Conservation (phyloP, 345 rosid genomes). For the Gossypium ekmanianum region DNA sequence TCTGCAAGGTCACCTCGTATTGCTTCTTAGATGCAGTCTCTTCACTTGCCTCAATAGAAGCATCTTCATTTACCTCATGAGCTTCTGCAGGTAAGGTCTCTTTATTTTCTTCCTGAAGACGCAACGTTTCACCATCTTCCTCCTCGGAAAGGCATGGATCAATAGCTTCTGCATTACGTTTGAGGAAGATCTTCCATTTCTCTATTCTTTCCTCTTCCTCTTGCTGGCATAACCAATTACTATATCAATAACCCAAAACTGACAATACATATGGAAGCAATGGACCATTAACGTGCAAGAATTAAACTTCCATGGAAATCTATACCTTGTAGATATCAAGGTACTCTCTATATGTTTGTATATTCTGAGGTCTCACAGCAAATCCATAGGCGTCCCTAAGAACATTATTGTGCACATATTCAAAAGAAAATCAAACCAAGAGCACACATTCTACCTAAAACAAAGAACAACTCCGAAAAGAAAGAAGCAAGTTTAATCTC, state of each 20-base stretch:
- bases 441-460: background rate
- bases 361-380: constrained; percentile 93
- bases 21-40: constrained; percentile 30
- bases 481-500: constrained; percentile 1
- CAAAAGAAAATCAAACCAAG: background rate
- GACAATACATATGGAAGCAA: constrained; percentile 1
- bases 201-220: constrained; percentile 82
- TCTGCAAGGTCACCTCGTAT: constrained; percentile 30
- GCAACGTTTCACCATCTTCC: background rate
- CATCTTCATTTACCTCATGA: constrained; percentile 19
- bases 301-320: constrained; percentile 6
- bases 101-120: constrained; percentile 29
- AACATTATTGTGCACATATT: background rate
- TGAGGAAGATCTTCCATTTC: constrained; percentile 75
- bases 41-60: constrained; percentile 1
- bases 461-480: background rate
- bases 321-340: constrained; percentile 61
- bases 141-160: constrained; percentile 14
- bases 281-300: background rate
- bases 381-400: constrained; percentile 89
- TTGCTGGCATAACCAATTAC: constrained; percentile 46
- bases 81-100: background rate
- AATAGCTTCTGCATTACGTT: constrained; percentile 35
- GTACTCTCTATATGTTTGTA: constrained; percentile 75
- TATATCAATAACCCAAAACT: constrained; percentile 20